Evolutionary conservation across 192 early-diverging fungal genomes (phyloP), one percentile per base, ranked within the genome.

Genomic region (Linnemannia elongata): DNA sequence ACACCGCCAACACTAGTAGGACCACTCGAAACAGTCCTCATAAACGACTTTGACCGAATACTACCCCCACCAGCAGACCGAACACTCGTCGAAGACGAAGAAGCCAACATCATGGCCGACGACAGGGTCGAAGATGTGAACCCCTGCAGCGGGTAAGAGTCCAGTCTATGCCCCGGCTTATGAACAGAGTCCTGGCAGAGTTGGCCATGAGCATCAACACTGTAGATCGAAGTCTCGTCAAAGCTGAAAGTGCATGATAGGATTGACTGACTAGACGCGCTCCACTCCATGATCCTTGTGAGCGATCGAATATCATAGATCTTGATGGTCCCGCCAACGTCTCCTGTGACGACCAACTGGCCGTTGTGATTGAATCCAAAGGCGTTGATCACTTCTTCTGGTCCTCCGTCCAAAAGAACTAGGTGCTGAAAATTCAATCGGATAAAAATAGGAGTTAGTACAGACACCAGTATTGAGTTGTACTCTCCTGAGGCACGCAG

Each of bases 331-430:
- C 93, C 93, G 13, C 57, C 78, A 39, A 82, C 86, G 79, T 93
- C 92, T 1, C 92, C 90, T 33, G 91, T 83, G 49, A 94, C 92
- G 6, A 94, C 39, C 69, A 94, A 82, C 71, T 93, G 91, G 17
- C 93, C 93, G 79, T 94, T 94, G 75, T 94, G 93, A 66, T 94
- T 94, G 69, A 91, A 91, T 47, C 90, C 88, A 2, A 93, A 79
- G n/a, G 90, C 89, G 55, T 92, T 91, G 66, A 94, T 90, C 30
- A 88, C 84, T 30, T 74, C 69, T 57, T 52, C 17, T 17, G 82
- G 42, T 17, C 63, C 79, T 17, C 70, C 55, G 6, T 77, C 49
- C 72, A 87, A 49, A 7, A 45, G 33, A 0, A 78, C 71, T 15
- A 70, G 30, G 27, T 87, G 85, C 85, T 87, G 33, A 24, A 20